phyloP scores from a whole-genome alignment of 345 rosid genomes.

The Noccaea caerulescens region DNA sequence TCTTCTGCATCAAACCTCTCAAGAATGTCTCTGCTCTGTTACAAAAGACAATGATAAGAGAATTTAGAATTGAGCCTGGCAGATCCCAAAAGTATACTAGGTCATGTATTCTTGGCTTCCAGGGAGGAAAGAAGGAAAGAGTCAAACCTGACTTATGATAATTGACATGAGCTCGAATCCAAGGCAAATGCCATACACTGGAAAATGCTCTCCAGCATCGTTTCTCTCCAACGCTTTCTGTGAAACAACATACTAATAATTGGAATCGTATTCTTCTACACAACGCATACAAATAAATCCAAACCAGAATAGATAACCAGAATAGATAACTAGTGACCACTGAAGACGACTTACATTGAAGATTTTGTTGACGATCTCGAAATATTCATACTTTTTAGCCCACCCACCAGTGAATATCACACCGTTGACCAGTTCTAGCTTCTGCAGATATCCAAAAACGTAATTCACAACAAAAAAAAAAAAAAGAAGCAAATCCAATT shows the following conservation, averaged over 20 bases:
- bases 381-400: conserved; percentile 73
- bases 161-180: conserved; percentile 90
- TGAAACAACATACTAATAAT: conserved; percentile 26
- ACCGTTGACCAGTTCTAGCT: conserved; percentile 80
- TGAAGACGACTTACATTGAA: conserved; percentile 50
- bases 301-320: background rate
- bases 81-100: background rate
- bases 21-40: conserved; percentile 77
- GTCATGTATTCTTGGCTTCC: background rate
- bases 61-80: conserved; percentile 11
- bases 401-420: conserved; percentile 90
- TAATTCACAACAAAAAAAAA: conserved; percentile 1
- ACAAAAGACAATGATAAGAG: conserved; percentile 31
- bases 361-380: conserved; percentile 50
- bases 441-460: conserved; percentile 48
- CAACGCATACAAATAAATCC: too few relatives aligned
- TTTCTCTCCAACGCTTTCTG: conserved; percentile 80
- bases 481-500: background rate
- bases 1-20: conserved; percentile 68
- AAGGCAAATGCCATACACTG: conserved; percentile 73
- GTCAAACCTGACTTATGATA: conserved; percentile 70
- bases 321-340: background rate
- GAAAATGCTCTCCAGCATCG: conserved; percentile 81
- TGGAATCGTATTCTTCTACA: background rate
- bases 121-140: conserved; percentile 11